These are phyloP conservation scores for Mallotus repandus DNA, from an alignment of 441 rosid genomes.

Conservation along the genomic window DNA sequence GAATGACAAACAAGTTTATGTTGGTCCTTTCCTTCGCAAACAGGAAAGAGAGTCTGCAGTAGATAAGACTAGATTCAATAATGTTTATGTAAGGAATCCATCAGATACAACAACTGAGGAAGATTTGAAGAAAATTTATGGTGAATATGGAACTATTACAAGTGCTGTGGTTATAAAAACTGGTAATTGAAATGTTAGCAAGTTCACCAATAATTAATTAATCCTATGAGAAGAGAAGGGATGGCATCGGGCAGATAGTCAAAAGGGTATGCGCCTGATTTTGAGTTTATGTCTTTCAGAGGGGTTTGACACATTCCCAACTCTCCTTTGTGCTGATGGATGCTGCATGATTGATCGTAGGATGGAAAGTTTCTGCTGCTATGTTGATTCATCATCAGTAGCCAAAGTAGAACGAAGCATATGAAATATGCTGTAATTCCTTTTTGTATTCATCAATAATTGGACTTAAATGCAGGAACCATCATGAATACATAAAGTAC, in stretches of 20 bases:
- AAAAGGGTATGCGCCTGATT: slow-evolving; percentile 80
- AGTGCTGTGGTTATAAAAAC: slow-evolving; percentile 50
- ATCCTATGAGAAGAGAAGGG: neutral
- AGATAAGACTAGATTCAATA: slow-evolving; percentile 57
- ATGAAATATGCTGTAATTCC: neutral
- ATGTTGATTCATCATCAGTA: neutral
- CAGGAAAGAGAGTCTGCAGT: slow-evolving; percentile 66
- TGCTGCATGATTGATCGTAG: slow-evolving; percentile 89
- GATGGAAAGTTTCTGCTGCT: slow-evolving; percentile 57
- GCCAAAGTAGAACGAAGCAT: neutral
- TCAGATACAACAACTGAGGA: slow-evolving; percentile 67
- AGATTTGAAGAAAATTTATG: slow-evolving; percentile 56
- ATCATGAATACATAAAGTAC: neutral
- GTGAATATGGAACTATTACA: slow-evolving; percentile 68
- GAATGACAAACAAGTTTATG: slow-evolving; percentile 86
- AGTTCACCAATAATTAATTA: neutral
- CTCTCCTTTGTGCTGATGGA: slow-evolving; percentile 82
- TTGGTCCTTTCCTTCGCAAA: slow-evolving; percentile 79
- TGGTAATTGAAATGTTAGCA: too few relatives aligned
- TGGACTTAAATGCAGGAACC: neutral
- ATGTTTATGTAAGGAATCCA: slow-evolving; percentile 81
- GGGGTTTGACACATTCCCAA: slow-evolving; percentile 80
- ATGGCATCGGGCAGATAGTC: slow-evolving; percentile 51
- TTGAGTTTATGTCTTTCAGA: slow-evolving; percentile 70
- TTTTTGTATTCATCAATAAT: neutral